A percentile compares a stretch with the other conserved stretches of the same genome.
Conservation (phyloP, 495 filamentous ascomycete species). For the Penicillium longicatenatum region DNA sequence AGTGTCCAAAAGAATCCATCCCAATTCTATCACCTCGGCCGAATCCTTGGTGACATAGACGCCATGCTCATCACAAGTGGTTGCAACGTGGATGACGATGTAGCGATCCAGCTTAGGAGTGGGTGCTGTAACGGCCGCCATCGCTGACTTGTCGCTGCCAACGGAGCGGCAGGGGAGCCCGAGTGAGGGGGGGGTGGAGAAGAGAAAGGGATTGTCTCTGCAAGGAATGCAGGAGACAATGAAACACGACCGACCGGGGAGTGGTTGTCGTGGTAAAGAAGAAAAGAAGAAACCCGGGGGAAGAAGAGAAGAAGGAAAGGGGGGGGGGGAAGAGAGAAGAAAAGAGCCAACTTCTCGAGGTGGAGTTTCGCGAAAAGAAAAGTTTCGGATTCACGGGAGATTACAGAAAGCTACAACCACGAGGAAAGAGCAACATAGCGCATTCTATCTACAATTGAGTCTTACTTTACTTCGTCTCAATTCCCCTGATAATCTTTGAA, state of each 20-base stretch:
- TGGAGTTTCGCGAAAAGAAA: slow-evolving; percentile 45
- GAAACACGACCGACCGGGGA: slow-evolving; percentile 31
- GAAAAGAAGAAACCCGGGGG: slow-evolving; percentile 30
- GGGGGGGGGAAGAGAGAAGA: slow-evolving; percentile 27
- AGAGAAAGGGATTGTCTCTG: slow-evolving; percentile 32
- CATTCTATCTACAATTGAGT: neutral
- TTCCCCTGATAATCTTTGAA: slow-evolving; percentile 4
- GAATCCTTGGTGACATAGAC: slow-evolving; percentile 99
- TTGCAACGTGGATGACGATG: slow-evolving; percentile 96
- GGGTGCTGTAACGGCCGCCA: slow-evolving; percentile 53
- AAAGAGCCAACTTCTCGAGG: slow-evolving; percentile 26
- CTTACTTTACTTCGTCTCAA: neutral
- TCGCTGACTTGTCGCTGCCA: slow-evolving; percentile 38
- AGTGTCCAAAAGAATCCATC: slow-evolving; percentile 94
- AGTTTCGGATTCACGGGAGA: slow-evolving; percentile 36
- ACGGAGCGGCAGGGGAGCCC: slow-evolving; percentile 33
- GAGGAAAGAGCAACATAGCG: neutral
- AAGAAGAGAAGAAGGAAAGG: slow-evolving; percentile 27
- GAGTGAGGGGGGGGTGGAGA: slow-evolving; percentile 22
- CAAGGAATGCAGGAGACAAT: slow-evolving; percentile 40
- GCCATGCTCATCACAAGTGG: slow-evolving; percentile 97
- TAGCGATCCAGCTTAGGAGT: slow-evolving; percentile 84
- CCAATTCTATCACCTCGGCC: slow-evolving; percentile 97
- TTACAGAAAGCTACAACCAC: slow-evolving; percentile 9
- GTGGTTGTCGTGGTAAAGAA: slow-evolving; percentile 22